Percentiles rank a stretch among this genome's conserved stretches.
These are phyloP conservation scores for Antitrichia curtipendula DNA, from an alignment of 225 moss, liverwort and hornwort genomes.

Conservation along the genomic window DNA sequence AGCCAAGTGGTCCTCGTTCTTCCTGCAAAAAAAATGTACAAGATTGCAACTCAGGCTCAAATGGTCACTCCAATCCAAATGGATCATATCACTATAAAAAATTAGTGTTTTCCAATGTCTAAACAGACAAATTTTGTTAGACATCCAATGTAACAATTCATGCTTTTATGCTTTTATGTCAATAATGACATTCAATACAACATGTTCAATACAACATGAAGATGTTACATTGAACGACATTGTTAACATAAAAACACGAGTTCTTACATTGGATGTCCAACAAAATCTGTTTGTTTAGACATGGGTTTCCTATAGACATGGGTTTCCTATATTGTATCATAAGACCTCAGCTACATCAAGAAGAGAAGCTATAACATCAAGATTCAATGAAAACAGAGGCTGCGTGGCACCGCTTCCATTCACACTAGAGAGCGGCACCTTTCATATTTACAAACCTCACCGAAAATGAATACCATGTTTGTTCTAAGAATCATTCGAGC, in stretches of 20 bases:
- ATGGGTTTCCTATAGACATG: too few species aligned
- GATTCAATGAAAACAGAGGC: not conserved
- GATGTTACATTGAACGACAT: too few species aligned
- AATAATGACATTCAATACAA: too few species aligned
- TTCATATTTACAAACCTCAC: not conserved
- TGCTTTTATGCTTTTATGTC: too few species aligned
- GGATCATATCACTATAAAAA: not conserved
- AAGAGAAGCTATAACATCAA: not conserved
- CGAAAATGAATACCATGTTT: not conserved
- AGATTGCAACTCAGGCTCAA: not conserved
- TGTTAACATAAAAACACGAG: too few species aligned
- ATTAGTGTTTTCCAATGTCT: too few species aligned
- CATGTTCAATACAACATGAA: too few species aligned
- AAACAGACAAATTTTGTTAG: too few species aligned
- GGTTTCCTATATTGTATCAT: too few species aligned
- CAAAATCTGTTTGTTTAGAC: too few species aligned
- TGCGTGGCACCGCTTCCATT: not conserved
- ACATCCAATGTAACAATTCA: too few species aligned
- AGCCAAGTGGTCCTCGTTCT: conserved; percentile 35
- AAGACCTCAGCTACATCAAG: not conserved
- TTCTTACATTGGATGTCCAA: too few species aligned
- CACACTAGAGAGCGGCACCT: not conserved
- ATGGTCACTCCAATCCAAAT: not conserved
- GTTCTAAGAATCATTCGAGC: not conserved
- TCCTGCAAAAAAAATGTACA: conserved; percentile 13